Evolutionary conservation across 768 basidiomycete genomes (phyloP), one percentile per base, ranked within the genome.

Genomic region (Hemileccinum rubropunctum): DNA sequence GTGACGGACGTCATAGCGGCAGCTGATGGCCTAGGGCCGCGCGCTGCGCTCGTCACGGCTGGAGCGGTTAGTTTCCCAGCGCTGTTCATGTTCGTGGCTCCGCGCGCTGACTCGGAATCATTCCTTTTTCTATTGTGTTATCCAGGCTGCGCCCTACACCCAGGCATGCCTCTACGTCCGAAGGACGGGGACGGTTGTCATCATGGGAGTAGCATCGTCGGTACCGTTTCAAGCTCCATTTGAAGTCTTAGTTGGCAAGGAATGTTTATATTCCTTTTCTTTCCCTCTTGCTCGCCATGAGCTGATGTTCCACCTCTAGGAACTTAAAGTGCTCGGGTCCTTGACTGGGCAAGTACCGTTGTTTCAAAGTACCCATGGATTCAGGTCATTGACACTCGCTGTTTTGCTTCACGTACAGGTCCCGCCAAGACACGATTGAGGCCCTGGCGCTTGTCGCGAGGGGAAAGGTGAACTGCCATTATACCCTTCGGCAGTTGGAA

Each of bases 401-500:
- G 28, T 30, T 30, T 30, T 30, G 28, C 28, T 26, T 46, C 14
- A 43, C 18, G 4, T 11, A 23, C 28, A 72, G 75, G 12, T 65
- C 69, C 52, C 60, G 71, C 10, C 76, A 78, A 51, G 77, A 79
- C 52, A 71, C 76, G 15, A 57, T 71, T 47, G 77, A 79, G 54
- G 73, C 77, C 2, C 57, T 78, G 41, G 65, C 67, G 18, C 59
- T 76, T 36, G 77, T 73, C 8, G 70, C 66, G 8, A 53, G 58
- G 17, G 75, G 75, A 26, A 69, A 72, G 47, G 73, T 48, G 7
- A 32, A 41, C 5, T 65, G 66, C 45, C 49, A 55, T 20, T 67
- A 64, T 36, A 49, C 51, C 11, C 42, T 69, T 35, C 45, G 60
- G 38, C 45, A 39, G 0, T 54, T 75, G 30, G 55, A 59, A 9